Evolutionary conservation across 192 early-diverging fungal genomes (phyloP), one percentile per base, ranked within the genome.

Genomic region (Geosiphon pyriformis): DNA sequence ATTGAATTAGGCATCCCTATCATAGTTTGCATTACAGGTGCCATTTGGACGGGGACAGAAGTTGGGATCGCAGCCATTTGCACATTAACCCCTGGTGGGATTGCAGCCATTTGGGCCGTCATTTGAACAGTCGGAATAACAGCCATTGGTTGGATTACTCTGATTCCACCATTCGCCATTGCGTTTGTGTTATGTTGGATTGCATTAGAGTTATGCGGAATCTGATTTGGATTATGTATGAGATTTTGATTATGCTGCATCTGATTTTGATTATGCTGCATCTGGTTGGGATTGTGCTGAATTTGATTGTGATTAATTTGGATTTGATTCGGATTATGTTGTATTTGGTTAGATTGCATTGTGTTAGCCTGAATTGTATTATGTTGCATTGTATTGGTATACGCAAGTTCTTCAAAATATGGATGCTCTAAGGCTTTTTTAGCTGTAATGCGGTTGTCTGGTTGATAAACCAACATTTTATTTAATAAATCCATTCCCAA

Each of bases 381-480:
- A 42, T 42, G 37, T 15, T 42, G 37, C 6, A 42, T 42, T 10
- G 37, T 42, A n/a, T n/a, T n/a, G 37, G 37, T 42, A 42, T 42
- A 42, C 15, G 37, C 15, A 42, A 42, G 37, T 10, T 88, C 82
- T 30, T 78, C 71, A 67, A 86, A 87, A 67, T 84, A 87, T 55
- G 74, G 61, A 76, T 88, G 86, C 52, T 74, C 76, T 25, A 88
- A 61, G 8, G 86, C 86, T 35, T 88, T 83, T 65, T 84, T 83
- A 27, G 85, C 86, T 27, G 82, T 75, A 34, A 88, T 87, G 23
- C 86, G 71, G 37, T 75, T 59, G 11, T 86, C 76, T 35, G 89
- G 90, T 56, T 92, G 85, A 65, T 90, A 91, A 63, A 84, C 85
- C 55, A 90, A 72, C 73, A 93, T 81, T 58, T 85, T 79, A 72